Evolutionary conservation across 2,329 filamentous ascomycete genomes (phyloP), one percentile per base, ranked within the genome.

Genomic region (Thielaviopsis euricoi): DNA sequence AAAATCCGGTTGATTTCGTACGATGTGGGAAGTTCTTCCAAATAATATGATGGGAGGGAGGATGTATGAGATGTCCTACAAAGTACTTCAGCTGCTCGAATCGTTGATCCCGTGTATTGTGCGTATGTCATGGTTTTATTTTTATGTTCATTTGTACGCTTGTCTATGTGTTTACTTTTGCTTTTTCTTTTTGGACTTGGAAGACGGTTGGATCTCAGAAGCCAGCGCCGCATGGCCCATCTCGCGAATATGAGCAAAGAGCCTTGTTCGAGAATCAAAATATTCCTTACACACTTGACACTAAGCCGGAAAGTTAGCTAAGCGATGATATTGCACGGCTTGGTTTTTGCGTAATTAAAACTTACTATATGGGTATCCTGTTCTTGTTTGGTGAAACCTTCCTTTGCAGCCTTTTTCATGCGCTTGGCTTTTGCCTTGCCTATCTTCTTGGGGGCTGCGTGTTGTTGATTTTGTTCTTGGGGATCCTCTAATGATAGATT

Each of bases 231-330:
- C 85, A 71, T 93, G 87, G 10, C 72, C 72, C 19, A 79, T 70
- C 10, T 82, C 77, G 61, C 81, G 79, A 59, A 93, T 76, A 68
- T 94, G 89, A 56, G 78, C 73, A 67, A 91, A 91, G 19, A 94
- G 70, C 63, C 81, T 82, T 6, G 80, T 85, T 63, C 82, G 84
- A 1, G 85, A 88, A 0, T 79, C 62, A 58, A 79, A 81, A 0
- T 60, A 62, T 59, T 71, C 69, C 2, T 69, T 66, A 63, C 78
- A 81, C 17, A 72, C 67, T 25, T 58, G 56, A 25, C 59, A 60
- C 59, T 60, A 37, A 9, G 23, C 17, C 13, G 29, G 33, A 7
- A 19, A 49, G 49, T 37, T 49, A 40, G n/a, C 33, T 58, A 25
- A 37, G 25, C 53, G 49, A 59, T n/a, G n/a, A n/a, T n/a, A n/a